Evolutionary conservation across 148 eudicot species (phyloP).

Genomic region (Rhododendron ovatum): DNA sequence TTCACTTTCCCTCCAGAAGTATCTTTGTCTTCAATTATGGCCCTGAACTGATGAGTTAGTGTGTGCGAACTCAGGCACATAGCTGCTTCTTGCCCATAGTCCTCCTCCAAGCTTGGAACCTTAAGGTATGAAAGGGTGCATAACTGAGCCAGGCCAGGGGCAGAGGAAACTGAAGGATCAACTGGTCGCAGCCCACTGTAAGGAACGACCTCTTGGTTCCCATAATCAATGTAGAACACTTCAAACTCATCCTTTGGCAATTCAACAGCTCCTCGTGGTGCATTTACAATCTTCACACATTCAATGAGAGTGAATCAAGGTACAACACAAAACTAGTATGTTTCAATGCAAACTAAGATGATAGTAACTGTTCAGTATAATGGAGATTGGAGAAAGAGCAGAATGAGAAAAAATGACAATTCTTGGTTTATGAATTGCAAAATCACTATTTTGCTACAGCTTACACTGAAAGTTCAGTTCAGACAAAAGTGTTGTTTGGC

Average conservation of each 20-base stretch:
- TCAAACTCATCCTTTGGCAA: slow-evolving; percentile 66
- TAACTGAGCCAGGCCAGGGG: slow-evolving; percentile 74
- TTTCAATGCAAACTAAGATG: not conserved
- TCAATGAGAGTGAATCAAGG: not conserved
- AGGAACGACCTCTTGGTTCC: slow-evolving; percentile 83
- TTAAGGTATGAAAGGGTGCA: slow-evolving; percentile 81
- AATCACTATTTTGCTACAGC: not conserved
- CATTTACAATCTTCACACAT: slow-evolving; percentile 44
- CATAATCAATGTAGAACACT: slow-evolving; percentile 90
- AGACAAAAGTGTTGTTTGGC: not conserved
- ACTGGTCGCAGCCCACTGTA: slow-evolving; percentile 62
- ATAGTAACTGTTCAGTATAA: not conserved
- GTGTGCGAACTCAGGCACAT: slow-evolving; percentile 51
- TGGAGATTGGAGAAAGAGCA: not conserved
- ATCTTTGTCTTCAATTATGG: slow-evolving; percentile 73
- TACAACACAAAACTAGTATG: not conserved
- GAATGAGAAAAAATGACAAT: not conserved
- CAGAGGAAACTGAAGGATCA: slow-evolving; percentile 60
- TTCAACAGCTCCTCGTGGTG: slow-evolving; percentile 63
- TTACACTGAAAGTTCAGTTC: not conserved
- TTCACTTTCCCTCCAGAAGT: slow-evolving; percentile 80
- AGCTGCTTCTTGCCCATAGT: slow-evolving; percentile 90
- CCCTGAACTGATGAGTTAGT: slow-evolving; percentile 54
- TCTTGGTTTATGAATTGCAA: not conserved
- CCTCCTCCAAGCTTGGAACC: slow-evolving; percentile 75